Base-by-base conservation (phyloP, 169 alveolate genomes). In the Eimeria sp. region DNA sequence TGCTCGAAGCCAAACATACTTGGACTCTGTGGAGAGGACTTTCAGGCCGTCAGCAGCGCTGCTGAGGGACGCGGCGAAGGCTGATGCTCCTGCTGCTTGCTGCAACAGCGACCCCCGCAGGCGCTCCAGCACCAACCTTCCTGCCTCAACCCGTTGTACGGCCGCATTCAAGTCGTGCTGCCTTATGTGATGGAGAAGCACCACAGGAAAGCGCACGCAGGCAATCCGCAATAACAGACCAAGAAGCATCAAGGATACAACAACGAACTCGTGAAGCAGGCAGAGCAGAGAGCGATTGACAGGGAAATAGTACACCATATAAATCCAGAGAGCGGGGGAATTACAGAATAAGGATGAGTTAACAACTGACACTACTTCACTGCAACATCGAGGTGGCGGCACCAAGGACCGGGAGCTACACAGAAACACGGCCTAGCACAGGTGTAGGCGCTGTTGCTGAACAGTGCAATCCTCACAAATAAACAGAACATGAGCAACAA, bases 61-160 rank as follows among this genome's bases (percentile, higher is more conserved):
- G 90, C 54, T 82, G 30, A 82, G 90, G 66, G 90, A 82, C 76
- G 72, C 90, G 30, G 90, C 90, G 25, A 52, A 82, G 37, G 90
- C 71, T 30, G 90, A 54, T 30, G 95, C 95, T 10, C 91, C 95
- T 25, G 85, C 87, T 20, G 95, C 95, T 43, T 77, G 82, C 52
- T 71, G 95, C 71, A 91, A 60, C 60, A 91, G 91, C 37, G 91
- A 85, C n/a, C 82, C 95, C 68, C 95, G 90, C 54, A 91, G 95
- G 23, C 95, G 80, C 85, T 91, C 95, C 64, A 91, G 52, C 52
- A 91, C 68, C 91, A 62, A 49, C 56, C 95, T 71, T 33, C 95
- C 95, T 30, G 89, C 87, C 83, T 91, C 95, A 25, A 91, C 95
- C 71, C 95, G 91, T 49, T 77, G 85, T 23, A 91, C 91, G n/a